phyloP scores from a whole-genome alignment of 192 early-diverging fungal genomes.

The Coemansia sp. region DNA sequence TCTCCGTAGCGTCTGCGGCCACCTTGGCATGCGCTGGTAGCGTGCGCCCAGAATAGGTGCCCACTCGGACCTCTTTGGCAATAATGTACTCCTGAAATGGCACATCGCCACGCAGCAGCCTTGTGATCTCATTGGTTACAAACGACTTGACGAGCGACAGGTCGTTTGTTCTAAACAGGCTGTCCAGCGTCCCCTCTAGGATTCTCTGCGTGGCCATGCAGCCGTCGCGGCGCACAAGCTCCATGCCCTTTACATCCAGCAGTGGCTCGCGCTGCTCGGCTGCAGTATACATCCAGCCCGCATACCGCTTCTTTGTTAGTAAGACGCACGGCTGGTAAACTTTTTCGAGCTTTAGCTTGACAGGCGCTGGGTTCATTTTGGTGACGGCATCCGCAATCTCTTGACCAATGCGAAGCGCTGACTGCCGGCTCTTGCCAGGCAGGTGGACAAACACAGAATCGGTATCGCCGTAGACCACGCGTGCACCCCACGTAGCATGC shows the following conservation, averaged over 20 bases:
- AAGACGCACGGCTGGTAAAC: conserved; percentile 89
- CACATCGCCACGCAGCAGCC: conserved; percentile 69
- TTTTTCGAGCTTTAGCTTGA: conserved; percentile 96
- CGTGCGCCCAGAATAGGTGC: conserved; percentile 67
- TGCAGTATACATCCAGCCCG: conserved; percentile 82
- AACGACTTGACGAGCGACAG: conserved; percentile 80
- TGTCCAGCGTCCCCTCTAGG: conserved; percentile 76
- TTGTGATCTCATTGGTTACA: conserved; percentile 70
- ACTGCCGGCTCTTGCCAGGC: conserved; percentile 66
- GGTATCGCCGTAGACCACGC: conserved; percentile 94
- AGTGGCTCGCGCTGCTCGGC: conserved; percentile 64
- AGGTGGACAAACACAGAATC: conserved; percentile 88
- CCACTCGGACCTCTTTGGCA: conserved; percentile 84
- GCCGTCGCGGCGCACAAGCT: conserved; percentile 91
- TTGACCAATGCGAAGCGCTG: conserved; percentile 81
- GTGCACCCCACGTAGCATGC: conserved; percentile 66
- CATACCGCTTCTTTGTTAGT: conserved; percentile 94
- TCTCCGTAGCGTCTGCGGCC: conserved; percentile 64
- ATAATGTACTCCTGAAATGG: conserved; percentile 84
- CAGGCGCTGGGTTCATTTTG: conserved; percentile 70
- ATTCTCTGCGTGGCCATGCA: conserved; percentile 79
- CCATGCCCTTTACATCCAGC: conserved; percentile 96
- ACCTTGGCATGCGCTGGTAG: conserved; percentile 76
- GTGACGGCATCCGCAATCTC: conserved; percentile 84
- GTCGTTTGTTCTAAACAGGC: conserved; percentile 80